phyloP scores from a whole-genome alignment of 495 filamentous ascomycete species.

The Chlorociboria aeruginascens region DNA sequence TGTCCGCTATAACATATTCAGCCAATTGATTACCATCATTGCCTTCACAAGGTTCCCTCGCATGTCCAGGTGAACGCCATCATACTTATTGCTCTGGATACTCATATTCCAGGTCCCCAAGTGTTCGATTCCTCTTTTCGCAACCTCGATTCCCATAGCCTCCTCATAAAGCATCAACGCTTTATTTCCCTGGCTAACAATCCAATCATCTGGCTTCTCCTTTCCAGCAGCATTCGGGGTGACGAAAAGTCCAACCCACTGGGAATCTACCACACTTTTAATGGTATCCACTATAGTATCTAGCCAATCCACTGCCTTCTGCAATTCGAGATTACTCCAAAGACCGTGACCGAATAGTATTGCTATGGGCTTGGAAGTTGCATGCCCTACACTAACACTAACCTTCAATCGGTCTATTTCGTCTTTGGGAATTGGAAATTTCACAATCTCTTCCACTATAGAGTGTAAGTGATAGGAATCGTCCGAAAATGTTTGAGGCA shows the following conservation, averaged over 20 bases:
- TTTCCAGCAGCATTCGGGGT: constrained; percentile 41
- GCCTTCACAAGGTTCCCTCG: constrained; percentile 40
- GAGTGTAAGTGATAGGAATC: neutral
- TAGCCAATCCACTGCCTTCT: constrained; percentile 32
- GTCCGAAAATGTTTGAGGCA: constrained; percentile 9
- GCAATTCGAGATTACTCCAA: constrained; percentile 39
- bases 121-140: constrained; percentile 32
- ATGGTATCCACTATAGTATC: constrained; percentile 27
- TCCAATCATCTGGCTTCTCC: constrained; percentile 39
- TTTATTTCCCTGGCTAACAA: constrained; percentile 39
- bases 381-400: constrained; percentile 26
- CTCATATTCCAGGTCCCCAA: constrained; percentile 44
- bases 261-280: constrained; percentile 9
- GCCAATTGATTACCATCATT: constrained; percentile 46
- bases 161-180: constrained; percentile 37
- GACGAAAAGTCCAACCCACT: constrained; percentile 32
- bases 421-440: constrained; percentile 31
- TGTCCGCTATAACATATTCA: constrained; percentile 22
- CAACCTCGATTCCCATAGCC: constrained; percentile 25
- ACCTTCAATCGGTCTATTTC: constrained; percentile 30
- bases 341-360: constrained; percentile 40
- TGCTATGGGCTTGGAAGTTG: constrained; percentile 27
- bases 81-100: constrained; percentile 38
- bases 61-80: constrained; percentile 42
- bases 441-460: constrained; percentile 37